phyloP scores from a whole-genome alignment of 2,329 filamentous ascomycete species.

The Drechslera avenae region DNA sequence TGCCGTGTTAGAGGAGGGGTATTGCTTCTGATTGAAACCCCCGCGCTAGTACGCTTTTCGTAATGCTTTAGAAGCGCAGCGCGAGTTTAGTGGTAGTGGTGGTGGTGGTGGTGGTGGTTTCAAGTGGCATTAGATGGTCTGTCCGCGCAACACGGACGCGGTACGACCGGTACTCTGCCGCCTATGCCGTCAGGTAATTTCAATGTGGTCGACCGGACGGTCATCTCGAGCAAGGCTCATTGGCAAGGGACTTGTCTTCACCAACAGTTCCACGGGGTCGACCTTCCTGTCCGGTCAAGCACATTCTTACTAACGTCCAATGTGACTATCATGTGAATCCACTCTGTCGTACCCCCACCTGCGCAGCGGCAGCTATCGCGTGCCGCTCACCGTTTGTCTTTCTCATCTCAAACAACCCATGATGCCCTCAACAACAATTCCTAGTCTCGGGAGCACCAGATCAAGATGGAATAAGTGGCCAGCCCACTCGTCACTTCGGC shows the following conservation, averaged over 20 bases:
- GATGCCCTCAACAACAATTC: constrained; percentile 6
- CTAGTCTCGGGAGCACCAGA: constrained; percentile 3
- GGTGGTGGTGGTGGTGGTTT: constrained; percentile 37
- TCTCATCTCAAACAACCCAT: neutral
- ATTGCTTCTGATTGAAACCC: constrained; percentile 31
- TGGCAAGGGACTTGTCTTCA: constrained; percentile 1
- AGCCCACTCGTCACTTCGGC: constrained; percentile 15
- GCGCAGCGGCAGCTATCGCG: constrained; percentile 5
- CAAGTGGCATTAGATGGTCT: constrained; percentile 31
- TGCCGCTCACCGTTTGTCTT: neutral
- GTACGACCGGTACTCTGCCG: constrained; percentile 30
- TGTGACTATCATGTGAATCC: constrained; percentile 2
- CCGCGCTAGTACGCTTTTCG: constrained; percentile 45
- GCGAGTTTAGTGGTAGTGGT: constrained; percentile 32
- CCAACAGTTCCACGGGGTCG: neutral
- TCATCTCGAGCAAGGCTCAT: neutral
- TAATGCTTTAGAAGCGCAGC: constrained; percentile 41
- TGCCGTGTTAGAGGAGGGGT: constrained; percentile 21
- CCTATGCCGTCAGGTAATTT: constrained; percentile 32
- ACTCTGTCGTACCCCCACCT: constrained; percentile 13
- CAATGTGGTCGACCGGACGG: neutral
- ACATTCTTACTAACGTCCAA: neutral
- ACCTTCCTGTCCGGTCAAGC: neutral
- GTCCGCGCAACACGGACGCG: constrained; percentile 29
- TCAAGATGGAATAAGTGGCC: constrained; percentile 5